Evolutionary conservation across 805 yeast species (phyloP), one percentile per base, ranked within the genome.

Genomic region (Wickerhamomyces canadensis): DNA sequence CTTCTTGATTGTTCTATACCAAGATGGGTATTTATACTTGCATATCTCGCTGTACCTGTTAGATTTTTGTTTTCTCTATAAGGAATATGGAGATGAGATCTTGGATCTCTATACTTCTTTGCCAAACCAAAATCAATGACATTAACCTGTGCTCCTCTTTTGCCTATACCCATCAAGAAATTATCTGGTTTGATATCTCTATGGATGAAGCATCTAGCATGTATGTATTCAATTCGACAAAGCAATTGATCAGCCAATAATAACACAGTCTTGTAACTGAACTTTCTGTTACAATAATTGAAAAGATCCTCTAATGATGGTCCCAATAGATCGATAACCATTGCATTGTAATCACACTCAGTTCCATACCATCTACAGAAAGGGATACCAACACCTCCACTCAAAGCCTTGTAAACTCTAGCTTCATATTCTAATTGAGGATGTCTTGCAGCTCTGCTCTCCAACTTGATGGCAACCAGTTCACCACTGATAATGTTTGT

Each of bases 361-460:
- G 94, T 84, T 27, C 98, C 98, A 60, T 79, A 89, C 94, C 96
- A 91, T 60, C 98, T 78, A 24, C 91, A 88, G 64, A 88, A 89
- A 4, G 98, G 98, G 41, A 91, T 88, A 23, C 98, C 98, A 26
- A 91, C 91, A 23, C 98, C 98, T 26, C 98, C 98, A 47, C 95
- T 81, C 37, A 91, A 67, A 3, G 95, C 89, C 57, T 84, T 87
- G 68, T 91, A 91, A 24, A 93, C 98, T 50, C 94, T 80, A 13
- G 97, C 96, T 63, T 91, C 98, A 60, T 91, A 93, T 56, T 91
- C 97, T 48, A 91, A 72, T 65, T 91, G 98, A 2, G 98, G 98
- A 60, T 93, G 98, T 57, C 87, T 85, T 2, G 98, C 96, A 40
- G 82, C 72, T 37, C 84, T 78, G 46, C 84, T 81, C 59, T 91